A percentile compares a stretch with the other conserved stretches of the same genome.
phyloP scores from a whole-genome alignment of 257 asterid species.

The Primulina tabacum region DNA sequence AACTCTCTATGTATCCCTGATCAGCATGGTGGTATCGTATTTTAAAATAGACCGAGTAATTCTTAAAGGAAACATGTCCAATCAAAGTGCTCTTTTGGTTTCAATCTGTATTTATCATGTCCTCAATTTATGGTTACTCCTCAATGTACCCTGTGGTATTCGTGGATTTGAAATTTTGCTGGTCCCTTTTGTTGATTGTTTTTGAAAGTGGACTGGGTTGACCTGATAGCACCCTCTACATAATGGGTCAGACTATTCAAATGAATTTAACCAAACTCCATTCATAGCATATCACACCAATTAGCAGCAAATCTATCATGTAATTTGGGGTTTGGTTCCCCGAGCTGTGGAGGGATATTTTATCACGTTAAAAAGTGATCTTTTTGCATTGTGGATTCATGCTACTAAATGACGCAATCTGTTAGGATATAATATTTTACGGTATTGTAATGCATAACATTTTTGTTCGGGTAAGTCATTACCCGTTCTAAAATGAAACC shows the following conservation, averaged over 20 bases:
- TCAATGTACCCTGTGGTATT: neutral
- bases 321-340: neutral
- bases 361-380: neutral
- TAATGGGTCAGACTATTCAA: neutral
- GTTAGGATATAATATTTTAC: too few species aligned
- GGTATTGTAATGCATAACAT: neutral
- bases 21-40: neutral
- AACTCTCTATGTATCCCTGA: neutral
- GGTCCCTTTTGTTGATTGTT: neutral
- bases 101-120: neutral
- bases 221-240: neutral
- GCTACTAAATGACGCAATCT: slow-evolving; percentile 10
- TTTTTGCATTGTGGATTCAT: neutral
- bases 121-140: neutral
- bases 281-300: neutral
- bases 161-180: neutral
- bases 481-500: slow-evolving; percentile 7
- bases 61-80: neutral
- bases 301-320: neutral
- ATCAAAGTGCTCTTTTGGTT: neutral
- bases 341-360: neutral
- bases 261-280: neutral
- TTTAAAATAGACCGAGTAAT: neutral
- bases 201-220: neutral
- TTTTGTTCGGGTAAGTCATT: neutral